A percentile compares a stretch with the other conserved stretches of the same genome.
Conservation (phyloP, 1,284 basidiomycete genomes). For the Malassezia arunalokei region DNA sequence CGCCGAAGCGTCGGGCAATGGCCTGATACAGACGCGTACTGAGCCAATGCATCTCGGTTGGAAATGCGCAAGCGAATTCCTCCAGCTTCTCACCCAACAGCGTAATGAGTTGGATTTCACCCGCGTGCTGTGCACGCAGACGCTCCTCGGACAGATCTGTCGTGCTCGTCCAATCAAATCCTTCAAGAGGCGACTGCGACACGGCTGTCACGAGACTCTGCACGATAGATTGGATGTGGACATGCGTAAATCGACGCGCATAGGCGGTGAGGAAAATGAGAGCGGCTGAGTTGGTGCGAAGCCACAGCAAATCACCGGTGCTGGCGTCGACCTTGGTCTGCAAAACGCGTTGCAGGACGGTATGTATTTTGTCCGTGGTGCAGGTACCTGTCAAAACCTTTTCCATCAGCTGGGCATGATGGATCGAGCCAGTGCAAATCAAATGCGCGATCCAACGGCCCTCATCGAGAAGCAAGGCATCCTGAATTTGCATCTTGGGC, state of each 20-base stretch:
- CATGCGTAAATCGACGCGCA: neutral
- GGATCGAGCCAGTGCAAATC: neutral
- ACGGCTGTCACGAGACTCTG: neutral
- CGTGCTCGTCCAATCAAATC: neutral
- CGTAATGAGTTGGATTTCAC: neutral
- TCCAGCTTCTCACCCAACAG: neutral
- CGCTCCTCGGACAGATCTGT: neutral
- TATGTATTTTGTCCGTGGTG: neutral
- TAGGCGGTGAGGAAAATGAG: neutral
- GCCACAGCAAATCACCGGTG: neutral
- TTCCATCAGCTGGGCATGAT: neutral
- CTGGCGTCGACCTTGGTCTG: neutral
- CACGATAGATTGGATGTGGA: neutral
- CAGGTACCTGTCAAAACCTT: neutral
- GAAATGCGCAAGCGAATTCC: neutral
- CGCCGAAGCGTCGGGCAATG: neutral
- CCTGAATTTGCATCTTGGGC: neutral
- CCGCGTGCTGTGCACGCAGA: neutral
- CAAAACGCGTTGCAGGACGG: neutral
- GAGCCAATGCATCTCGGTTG: neutral
- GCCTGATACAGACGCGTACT: neutral
- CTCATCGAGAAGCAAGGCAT: neutral
- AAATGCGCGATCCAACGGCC: neutral
- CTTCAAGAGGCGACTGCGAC: neutral
- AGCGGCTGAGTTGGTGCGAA: constrained; percentile 3